Percentiles rank a stretch among this genome's conserved stretches.
Evolutionary conservation across 805 yeast genomes (phyloP).

Genomic region (Sugiyamaella valdiviana): DNA sequence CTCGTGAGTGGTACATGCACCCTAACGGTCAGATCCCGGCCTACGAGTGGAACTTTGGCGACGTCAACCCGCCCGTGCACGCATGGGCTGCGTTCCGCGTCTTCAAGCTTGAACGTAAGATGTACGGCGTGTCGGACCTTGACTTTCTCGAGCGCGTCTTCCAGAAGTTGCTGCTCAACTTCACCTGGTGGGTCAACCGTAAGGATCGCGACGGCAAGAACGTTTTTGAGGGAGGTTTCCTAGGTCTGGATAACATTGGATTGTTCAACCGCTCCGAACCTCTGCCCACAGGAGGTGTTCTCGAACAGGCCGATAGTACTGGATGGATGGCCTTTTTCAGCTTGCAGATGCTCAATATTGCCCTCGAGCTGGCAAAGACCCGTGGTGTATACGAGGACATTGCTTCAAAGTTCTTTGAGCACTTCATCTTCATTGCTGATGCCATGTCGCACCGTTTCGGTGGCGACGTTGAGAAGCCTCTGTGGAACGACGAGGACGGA

Average conservation of each 20-base stretch:
- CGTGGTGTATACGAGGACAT: constrained; percentile 86
- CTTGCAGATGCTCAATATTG: constrained; percentile 85
- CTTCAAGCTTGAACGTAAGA: constrained; percentile 77
- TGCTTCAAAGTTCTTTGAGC: constrained; percentile 92
- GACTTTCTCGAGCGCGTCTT: constrained; percentile 86
- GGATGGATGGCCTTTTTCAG: constrained; percentile 97
- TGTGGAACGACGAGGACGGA: constrained; percentile 87
- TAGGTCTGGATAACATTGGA: constrained; percentile 90
- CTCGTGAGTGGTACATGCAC: constrained; percentile 96
- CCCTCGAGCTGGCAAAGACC: constrained; percentile 80
- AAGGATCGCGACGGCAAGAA: constrained; percentile 83
- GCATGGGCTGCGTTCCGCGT: constrained; percentile 92
- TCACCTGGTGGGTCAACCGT: constrained; percentile 97
- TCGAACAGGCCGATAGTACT: constrained; percentile 92
- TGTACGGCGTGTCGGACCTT: constrained; percentile 75
- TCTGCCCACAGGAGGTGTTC: constrained; percentile 81
- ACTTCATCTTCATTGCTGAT: constrained; percentile 83
- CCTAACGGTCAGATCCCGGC: constrained; percentile 98
- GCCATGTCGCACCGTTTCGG: constrained; percentile 71
- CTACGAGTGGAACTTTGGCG: constrained; percentile 92
- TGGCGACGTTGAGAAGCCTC: constrained; percentile 49
- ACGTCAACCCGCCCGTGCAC: constrained; percentile 96
- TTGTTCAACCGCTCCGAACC: constrained; percentile 90
- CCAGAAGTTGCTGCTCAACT: constrained; percentile 81
- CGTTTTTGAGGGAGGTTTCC: constrained; percentile 89